Percentiles rank a stretch among this genome's conserved stretches.
phyloP scores from a whole-genome alignment of 495 filamentous ascomycete genomes.

The Talaromyces proteolyticus region DNA sequence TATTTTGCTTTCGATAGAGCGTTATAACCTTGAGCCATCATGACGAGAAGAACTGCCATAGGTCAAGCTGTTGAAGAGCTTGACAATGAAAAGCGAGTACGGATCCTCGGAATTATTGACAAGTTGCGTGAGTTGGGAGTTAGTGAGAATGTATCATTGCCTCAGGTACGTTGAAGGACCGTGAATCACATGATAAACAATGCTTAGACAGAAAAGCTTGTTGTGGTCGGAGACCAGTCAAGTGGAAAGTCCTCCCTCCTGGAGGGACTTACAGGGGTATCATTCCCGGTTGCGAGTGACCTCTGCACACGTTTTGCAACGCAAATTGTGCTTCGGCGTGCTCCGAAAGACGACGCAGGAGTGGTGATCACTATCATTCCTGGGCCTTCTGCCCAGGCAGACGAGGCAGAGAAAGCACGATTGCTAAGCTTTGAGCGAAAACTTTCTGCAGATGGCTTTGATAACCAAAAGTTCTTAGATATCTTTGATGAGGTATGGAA shows the following conservation, averaged over 20 bases:
- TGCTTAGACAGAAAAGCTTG: conserved; percentile 16
- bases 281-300: conserved; percentile 44
- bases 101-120: conserved; percentile 25
- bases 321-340: conserved; percentile 48
- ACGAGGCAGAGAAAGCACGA: conserved; percentile 11
- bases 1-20: background rate
- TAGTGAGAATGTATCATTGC: conserved; percentile 26
- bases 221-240: conserved; percentile 40
- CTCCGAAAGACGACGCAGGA: conserved; percentile 11
- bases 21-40: background rate
- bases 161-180: conserved; percentile 20
- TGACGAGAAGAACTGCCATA: background rate
- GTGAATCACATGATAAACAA: background rate
- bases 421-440: conserved; percentile 18
- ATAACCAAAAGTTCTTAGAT: conserved; percentile 21
- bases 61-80: background rate
- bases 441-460: conserved; percentile 18
- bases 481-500: conserved; percentile 29
- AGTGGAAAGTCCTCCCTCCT: conserved; percentile 49
- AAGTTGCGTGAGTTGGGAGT: conserved; percentile 27
- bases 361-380: conserved; percentile 23
- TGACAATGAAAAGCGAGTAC: conserved; percentile 8
- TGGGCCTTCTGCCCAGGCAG: conserved; percentile 11
- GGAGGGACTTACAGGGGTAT: conserved; percentile 44
- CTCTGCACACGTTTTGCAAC: conserved; percentile 56